Base-by-base conservation (phyloP, 2,329 filamentous ascomycete species). In the Raffaelea albimanens region DNA sequence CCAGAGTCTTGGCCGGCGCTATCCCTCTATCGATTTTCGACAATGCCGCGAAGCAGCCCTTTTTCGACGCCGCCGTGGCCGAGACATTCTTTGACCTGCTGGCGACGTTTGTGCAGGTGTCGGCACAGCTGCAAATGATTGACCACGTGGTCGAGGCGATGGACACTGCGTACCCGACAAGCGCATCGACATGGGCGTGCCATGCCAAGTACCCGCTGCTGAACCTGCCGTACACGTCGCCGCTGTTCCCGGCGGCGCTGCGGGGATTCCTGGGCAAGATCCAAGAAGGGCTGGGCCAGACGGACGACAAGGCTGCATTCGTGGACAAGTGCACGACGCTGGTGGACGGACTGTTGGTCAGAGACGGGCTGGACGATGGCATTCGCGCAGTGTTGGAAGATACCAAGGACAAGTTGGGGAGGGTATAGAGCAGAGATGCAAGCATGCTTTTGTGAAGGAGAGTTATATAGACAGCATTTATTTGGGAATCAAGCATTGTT, bases 11-110 rank as follows among this genome's bases (percentile, higher is more conserved):
- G 53, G 87, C 85, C 51, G 93, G 93, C n/a, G 93, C 88, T 16
- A 95, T 98, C 55, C 90, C 93, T 2, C 77, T 89, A 48, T 89
- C 91, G 36, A 87, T 98, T 43, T 96, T 95, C 59, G 88, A 95
- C 58, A 80, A 87, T 20, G 83, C 89, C 5, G 81, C 82, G 68
- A 87, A 85, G 62, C 83, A 95, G 57, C 77, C 85, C 45, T 81
- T 85, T 54, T 80, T 83, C 61, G 78, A 76, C 50, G 66, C 80
- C 2, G 68, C 71, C 1, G 73, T 88, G 7, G 87, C 81, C 3
- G 81, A 84, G 57, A 68, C 76, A 20, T 95, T 96, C 66, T 97
- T 93, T 64, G 71, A 85, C 58, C 76, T 94, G 67, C 85, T 95
- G 54, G 71, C 79, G 2, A 69, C 73, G 5, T 96, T 95, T 63